These are phyloP conservation scores for Uronychia binucleata DNA, from an alignment of 73 alveolate species.

Conservation along the genomic window DNA sequence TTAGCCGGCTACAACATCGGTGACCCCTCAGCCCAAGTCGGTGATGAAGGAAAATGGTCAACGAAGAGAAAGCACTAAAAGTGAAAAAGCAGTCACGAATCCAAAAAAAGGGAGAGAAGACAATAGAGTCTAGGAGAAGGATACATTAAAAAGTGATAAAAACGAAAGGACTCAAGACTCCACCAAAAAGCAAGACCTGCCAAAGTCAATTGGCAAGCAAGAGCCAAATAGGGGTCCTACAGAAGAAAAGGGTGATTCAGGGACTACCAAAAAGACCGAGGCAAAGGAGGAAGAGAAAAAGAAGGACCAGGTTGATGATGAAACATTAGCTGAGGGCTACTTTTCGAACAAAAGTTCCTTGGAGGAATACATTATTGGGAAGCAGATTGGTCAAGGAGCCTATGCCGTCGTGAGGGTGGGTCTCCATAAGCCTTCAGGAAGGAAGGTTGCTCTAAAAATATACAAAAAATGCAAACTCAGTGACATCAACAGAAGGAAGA, in stretches of 20 bases:
- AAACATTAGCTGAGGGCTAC: neutral
- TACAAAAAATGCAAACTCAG: constrained; percentile 77
- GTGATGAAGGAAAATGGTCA: neutral
- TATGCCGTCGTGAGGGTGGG: constrained; percentile 94
- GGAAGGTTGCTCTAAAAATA: constrained; percentile 86
- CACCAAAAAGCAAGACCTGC: no score
- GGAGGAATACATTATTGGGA: constrained; percentile 80
- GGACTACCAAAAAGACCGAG: neutral
- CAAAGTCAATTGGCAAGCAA: neutral
- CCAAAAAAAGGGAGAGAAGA: neutral
- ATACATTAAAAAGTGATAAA: neutral
- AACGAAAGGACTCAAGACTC: no score
- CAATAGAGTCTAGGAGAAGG: neutral
- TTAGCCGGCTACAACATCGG: neutral
- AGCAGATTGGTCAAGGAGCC: constrained; percentile 88
- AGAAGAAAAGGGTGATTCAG: neutral
- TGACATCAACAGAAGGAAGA: constrained; percentile 73
- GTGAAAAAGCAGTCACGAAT: neutral
- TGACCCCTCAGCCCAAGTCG: neutral
- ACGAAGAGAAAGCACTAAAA: neutral
- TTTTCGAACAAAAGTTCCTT: constrained; percentile 16
- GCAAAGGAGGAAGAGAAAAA: neutral
- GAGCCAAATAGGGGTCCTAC: neutral
- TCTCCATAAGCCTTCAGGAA: constrained; percentile 73
- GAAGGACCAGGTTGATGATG: neutral